Base-by-base conservation (phyloP, 495 filamentous ascomycete species). In the Talaromyces trachyspermus region DNA sequence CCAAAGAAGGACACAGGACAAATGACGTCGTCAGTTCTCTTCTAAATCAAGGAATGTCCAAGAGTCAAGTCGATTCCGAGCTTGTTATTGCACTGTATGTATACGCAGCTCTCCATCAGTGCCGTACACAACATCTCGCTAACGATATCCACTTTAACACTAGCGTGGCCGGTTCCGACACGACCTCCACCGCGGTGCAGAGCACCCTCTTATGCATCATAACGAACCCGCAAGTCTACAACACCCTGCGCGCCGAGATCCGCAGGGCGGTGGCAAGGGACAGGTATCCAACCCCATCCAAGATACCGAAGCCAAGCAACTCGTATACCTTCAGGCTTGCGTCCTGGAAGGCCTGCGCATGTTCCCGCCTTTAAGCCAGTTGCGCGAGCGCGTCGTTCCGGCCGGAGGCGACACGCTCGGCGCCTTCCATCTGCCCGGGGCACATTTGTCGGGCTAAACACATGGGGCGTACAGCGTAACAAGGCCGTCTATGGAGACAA, bases 361-460 rank as follows among this genome's bases (percentile, higher is more conserved):
- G 43, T 74, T 57, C 55, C 74, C 75, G 55, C 69, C 72, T 57
- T 65, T 75, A 49, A 63, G 72, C 54, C 66, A 71, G 43, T 45
- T 71, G 20, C 4, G 24, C 14, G 80, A 85, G 61, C 73, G 84
- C 26, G 59, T 83, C 33, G 80, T 85, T 3, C 84, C 84, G 1
- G 52, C 61, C 18, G 65, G 66, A n/a, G 84, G 82, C 1, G 59
- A 69, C 4, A 50, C 51, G 0, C 64, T 84, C 41, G 68, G 71
- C 32, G 80, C 78, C 6, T 44, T 60, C 35, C 57, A 63, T 46
- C 60, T 85, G 20, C 77, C 76, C 0, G 67, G 3, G 80, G 80
- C 54, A 78, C 75, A 0, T 71, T 74, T 7, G 78, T 86, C 8
- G 80, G 82, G 5, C 77, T 81, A 19, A 46, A 46, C 17, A 15